A percentile compares a stretch with the other conserved stretches of the same genome.
Evolutionary conservation across 768 basidiomycete species (phyloP).

Genomic region (Cyathus striatus): DNA sequence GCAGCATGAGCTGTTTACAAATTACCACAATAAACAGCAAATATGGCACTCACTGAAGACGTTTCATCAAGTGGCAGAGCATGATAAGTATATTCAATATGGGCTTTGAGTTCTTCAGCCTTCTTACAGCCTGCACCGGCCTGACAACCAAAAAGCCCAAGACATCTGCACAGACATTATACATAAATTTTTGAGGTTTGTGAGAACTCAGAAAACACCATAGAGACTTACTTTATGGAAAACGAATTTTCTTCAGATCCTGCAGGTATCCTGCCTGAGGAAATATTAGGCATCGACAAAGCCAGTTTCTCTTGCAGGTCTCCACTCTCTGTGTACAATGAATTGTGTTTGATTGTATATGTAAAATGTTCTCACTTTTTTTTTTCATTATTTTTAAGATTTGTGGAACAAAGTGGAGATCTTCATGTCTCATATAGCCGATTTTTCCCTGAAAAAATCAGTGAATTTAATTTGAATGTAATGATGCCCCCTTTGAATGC

Average conservation of each 20-base stretch:
- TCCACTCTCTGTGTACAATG: conserved; percentile 23
- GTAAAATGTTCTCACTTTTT: no score
- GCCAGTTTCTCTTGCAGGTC: conserved; percentile 39
- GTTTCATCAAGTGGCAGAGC: conserved; percentile 67
- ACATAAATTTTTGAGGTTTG: background rate
- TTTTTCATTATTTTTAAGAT: no score
- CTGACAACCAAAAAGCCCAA: conserved; percentile 71
- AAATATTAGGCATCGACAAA: conserved; percentile 47
- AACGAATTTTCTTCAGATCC: conserved; percentile 42
- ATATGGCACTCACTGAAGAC: conserved; percentile 56
- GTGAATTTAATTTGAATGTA: no score
- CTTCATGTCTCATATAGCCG: no score
- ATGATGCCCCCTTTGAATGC: conserved; percentile 36
- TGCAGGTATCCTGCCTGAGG: conserved; percentile 50
- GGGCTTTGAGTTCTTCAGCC: conserved; percentile 51
- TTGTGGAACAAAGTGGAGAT: no score
- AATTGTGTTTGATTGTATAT: no score
- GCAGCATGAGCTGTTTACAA: background rate
- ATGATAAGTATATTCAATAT: conserved; percentile 63
- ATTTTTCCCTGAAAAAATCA: no score
- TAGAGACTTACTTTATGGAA: conserved; percentile 49
- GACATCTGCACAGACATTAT: conserved; percentile 34
- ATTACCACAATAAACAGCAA: background rate
- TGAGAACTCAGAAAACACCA: background rate
- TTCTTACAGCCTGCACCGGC: no score